Evolutionary conservation across 352 stramenopile genomes (phyloP).

Genomic region (Thalassiosira ordinaria): DNA sequence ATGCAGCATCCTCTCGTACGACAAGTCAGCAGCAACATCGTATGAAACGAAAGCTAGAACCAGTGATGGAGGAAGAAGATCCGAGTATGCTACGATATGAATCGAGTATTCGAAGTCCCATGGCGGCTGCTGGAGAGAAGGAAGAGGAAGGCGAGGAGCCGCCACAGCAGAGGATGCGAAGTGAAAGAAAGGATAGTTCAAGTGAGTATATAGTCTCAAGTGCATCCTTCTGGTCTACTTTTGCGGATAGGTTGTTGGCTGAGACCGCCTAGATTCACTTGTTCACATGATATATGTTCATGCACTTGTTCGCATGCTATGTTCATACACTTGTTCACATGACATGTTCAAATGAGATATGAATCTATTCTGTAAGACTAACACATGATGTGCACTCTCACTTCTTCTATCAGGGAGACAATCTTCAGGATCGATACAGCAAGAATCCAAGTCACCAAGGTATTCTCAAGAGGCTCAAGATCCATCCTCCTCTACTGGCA

Average conservation of each 20-base stretch:
- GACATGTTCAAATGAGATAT: too few relatives aligned
- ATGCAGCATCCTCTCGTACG: not conserved
- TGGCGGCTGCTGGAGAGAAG: not conserved
- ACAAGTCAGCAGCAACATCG: not conserved
- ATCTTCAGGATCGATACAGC: not conserved
- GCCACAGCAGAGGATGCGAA: not conserved
- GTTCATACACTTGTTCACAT: too few relatives aligned
- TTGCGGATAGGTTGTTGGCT: too few relatives aligned
- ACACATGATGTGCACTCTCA: too few relatives aligned
- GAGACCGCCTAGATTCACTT: too few relatives aligned
- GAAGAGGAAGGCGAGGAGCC: not conserved
- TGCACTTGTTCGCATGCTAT: too few relatives aligned
- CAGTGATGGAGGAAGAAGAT: constrained; percentile 44
- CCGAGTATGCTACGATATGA: constrained; percentile 42
- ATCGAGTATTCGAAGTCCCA: constrained; percentile 35
- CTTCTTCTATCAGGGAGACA: not conserved
- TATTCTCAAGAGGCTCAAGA: not conserved
- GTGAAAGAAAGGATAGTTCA: too few relatives aligned
- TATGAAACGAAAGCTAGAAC: not conserved
- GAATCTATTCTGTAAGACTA: too few relatives aligned
- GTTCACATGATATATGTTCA: too few relatives aligned
- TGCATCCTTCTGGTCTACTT: too few relatives aligned
- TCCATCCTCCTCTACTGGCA: not conserved
- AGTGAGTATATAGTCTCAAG: too few relatives aligned
- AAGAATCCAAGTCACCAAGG: not conserved